Evolutionary conservation across 2,329 filamentous ascomycete genomes (phyloP), one percentile per base, ranked within the genome.

Genomic region (Aspergillus tanneri): DNA sequence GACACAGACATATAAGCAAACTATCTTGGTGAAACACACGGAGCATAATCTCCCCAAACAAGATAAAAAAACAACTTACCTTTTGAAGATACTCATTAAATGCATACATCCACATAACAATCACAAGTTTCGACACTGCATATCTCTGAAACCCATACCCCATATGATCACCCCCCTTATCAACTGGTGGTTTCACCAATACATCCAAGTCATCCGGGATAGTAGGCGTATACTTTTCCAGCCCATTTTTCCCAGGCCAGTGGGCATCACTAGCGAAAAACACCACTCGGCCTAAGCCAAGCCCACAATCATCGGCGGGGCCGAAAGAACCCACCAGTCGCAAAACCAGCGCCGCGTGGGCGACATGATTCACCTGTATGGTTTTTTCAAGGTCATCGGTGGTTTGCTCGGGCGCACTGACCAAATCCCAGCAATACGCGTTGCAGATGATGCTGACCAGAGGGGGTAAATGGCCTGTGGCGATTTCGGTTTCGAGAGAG

Each of bases 91-190:
- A 28, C 14, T 40, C 23, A 24, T 51, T 51, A 28, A 51, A 19
- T 12, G 44, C 49, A 40, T 47, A 47, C 49, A 51, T 47, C 49
- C 49, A 51, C 41, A 47, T 51, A n/a, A 41, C 28, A 12, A 47
- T 27, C 6, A 35, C 49, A 10, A 47, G 12, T 21, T 47, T 51
- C 3, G 49, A 44, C 11, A 38, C 35, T 3, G 45, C 36, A 38
- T 51, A 47, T n/a, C 21, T 45, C 30, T 47, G 44, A 19, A 51
- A 45, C 3, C 44, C 49, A 12, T 41, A 36, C 2, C 34, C 40
- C 30, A 30, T 12, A 9, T 10, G 10, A 16, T 47, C 40, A 3
- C 24, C 30, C 3, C n/a, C 12, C 22, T 22, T 22, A 14, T 41
- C 18, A 18, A 10, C 10, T 4, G 23, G 11, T 21, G 48, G 43